A percentile compares a stretch with the other conserved stretches of the same genome.
phyloP scores from a whole-genome alignment of 768 basidiomycete genomes.

The Leccinellum luteum region DNA sequence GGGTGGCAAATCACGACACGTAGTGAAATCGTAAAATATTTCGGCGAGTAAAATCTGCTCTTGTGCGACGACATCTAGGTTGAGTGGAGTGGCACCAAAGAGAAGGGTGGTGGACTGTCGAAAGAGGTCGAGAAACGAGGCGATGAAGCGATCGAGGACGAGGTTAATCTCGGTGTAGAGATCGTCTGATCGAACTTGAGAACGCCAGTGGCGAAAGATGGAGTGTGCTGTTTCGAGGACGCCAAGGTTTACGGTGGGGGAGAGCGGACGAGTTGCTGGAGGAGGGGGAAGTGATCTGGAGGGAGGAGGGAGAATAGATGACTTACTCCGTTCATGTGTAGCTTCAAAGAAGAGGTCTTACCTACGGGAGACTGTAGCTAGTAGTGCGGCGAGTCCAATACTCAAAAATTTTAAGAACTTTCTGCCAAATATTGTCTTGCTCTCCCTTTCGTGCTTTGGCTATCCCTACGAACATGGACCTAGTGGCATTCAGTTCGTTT shows the following conservation, averaged over 20 bases:
- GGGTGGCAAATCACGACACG: conserved; percentile 91
- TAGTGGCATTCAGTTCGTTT: too few species aligned
- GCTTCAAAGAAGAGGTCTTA: too few species aligned
- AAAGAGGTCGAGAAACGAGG: conserved; percentile 83
- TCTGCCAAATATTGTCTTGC: too few species aligned
- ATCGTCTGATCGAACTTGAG: conserved; percentile 81
- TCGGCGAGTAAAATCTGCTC: conserved; percentile 77
- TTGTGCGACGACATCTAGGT: conserved; percentile 59
- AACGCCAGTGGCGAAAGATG: conserved; percentile 92
- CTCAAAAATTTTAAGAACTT: too few species aligned
- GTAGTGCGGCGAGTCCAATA: too few species aligned
- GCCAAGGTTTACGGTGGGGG: conserved; percentile 75
- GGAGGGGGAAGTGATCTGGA: conserved; percentile 2
- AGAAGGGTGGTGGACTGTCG: conserved; percentile 57
- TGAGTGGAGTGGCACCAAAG: conserved; percentile 38
- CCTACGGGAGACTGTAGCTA: too few species aligned
- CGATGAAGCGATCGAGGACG: conserved; percentile 79
- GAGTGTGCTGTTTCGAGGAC: conserved; percentile 95
- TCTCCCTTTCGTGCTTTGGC: too few species aligned
- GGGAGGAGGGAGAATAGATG: too few species aligned
- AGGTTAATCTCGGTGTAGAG: conserved; percentile 91
- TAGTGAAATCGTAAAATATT: conserved; percentile 92
- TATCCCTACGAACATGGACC: too few species aligned
- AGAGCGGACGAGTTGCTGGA: conserved; percentile 87
- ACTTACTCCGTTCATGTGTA: too few species aligned